These are phyloP conservation scores for Suhomyces sp. DNA, from an alignment of 805 yeast genomes.

Conservation along the genomic window DNA sequence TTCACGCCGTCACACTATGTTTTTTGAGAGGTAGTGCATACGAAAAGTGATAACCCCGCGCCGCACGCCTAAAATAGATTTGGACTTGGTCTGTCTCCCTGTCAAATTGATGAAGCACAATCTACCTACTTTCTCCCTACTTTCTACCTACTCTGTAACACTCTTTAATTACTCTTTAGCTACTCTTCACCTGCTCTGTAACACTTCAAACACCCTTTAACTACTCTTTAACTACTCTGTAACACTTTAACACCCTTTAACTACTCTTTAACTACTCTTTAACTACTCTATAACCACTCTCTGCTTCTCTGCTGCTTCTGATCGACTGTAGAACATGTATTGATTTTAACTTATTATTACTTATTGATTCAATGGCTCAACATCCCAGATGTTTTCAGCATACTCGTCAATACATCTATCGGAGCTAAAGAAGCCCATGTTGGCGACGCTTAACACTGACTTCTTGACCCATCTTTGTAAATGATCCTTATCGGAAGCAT, in stretches of 20 bases:
- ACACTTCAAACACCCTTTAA: too few relatives aligned
- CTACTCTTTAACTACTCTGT: too few relatives aligned
- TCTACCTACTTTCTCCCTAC: too few relatives aligned
- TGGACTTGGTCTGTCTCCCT: too few relatives aligned
- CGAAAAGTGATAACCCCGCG: not conserved
- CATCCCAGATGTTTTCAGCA: slow-evolving; percentile 90
- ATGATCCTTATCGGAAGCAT: slow-evolving; percentile 47
- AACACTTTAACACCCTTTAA: too few relatives aligned
- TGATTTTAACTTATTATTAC: not conserved
- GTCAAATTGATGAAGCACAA: too few relatives aligned
- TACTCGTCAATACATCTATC: slow-evolving; percentile 91
- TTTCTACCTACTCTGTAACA: too few relatives aligned
- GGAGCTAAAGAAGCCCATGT: slow-evolving; percentile 88
- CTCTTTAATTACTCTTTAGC: too few relatives aligned
- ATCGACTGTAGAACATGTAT: not conserved
- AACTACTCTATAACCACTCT: too few relatives aligned
- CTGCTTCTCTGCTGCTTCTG: not conserved
- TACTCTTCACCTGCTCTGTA: too few relatives aligned
- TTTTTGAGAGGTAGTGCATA: not conserved
- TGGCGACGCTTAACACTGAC: slow-evolving; percentile 76
- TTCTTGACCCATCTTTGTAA: slow-evolving; percentile 71
- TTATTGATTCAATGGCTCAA: slow-evolving; percentile 59
- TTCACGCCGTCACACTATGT: not conserved
- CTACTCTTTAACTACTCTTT: too few relatives aligned
- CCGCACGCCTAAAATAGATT: not conserved